These are phyloP conservation scores for Trichosporon ovoides DNA, from an alignment of 1,284 basidiomycete species.

Conservation along the genomic window DNA sequence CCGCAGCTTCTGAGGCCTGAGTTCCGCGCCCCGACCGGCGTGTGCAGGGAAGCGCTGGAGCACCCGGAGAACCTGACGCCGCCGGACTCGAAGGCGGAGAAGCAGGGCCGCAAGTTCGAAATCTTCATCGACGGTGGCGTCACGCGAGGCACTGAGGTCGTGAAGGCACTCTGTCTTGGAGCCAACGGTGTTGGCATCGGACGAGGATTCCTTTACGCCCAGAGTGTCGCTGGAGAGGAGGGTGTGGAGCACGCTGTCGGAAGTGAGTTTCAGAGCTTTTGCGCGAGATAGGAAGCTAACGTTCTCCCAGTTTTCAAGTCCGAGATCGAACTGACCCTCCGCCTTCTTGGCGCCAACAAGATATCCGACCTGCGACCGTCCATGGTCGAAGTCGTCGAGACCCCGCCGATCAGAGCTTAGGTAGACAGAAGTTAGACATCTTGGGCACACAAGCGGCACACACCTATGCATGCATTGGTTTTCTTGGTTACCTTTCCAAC, in stretches of 20 bases:
- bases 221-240: slow-evolving; percentile 78
- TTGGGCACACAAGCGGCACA: too few relatives aligned
- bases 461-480: too few relatives aligned
- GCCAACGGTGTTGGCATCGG: slow-evolving; percentile 86
- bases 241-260: slow-evolving; percentile 67
- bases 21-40: slow-evolving; percentile 37
- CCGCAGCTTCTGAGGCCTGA: slow-evolving; percentile 40
- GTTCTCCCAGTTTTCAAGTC: slow-evolving; percentile 30
- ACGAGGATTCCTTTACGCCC: slow-evolving; percentile 82
- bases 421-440: too few relatives aligned
- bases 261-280: slow-evolving; percentile 37
- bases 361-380: slow-evolving; percentile 51
- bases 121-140: slow-evolving; percentile 89
- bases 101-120: slow-evolving; percentile 39
- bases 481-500: too few relatives aligned
- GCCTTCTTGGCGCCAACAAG: slow-evolving; percentile 66
- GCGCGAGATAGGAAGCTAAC: background rate
- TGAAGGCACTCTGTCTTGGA: slow-evolving; percentile 87
- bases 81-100: slow-evolving; percentile 10
- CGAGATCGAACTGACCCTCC: slow-evolving; percentile 65
- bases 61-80: slow-evolving; percentile 65
- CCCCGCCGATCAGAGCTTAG: background rate
- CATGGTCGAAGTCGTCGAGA: slow-evolving; percentile 44
- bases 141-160: slow-evolving; percentile 77
- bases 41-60: slow-evolving; percentile 47